Evolutionary conservation across 257 asterid species (phyloP).

Genomic region (Primulina tabacum): DNA sequence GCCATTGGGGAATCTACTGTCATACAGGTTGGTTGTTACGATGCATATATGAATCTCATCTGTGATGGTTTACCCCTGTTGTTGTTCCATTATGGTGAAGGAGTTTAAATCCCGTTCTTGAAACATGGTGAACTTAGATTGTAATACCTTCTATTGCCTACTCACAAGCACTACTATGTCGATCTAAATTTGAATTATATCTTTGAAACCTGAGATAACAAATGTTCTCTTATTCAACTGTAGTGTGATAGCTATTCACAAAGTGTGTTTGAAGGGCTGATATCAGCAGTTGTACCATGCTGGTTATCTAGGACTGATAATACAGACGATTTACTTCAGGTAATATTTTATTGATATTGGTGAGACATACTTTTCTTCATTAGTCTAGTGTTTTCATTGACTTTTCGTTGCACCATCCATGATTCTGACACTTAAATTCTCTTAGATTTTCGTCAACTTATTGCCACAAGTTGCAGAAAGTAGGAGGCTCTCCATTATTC

Average conservation of each 20-base stretch:
- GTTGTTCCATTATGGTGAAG: background rate
- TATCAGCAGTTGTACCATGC: constrained; percentile 83
- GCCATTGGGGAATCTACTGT: constrained; percentile 70
- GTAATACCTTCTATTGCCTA: background rate
- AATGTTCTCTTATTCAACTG: constrained; percentile 24
- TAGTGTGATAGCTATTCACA: constrained; percentile 92
- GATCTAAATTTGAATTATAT: background rate
- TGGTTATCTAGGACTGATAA: constrained; percentile 67
- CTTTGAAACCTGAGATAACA: constrained; percentile 22
- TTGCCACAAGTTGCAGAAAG: constrained; percentile 73
- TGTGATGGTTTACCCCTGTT: background rate
- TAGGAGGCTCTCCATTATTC: constrained; percentile 60
- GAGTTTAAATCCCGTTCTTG: background rate
- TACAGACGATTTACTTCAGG: constrained; percentile 75
- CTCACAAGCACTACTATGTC: background rate
- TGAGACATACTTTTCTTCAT: constrained; percentile 6
- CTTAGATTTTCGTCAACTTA: constrained; percentile 72
- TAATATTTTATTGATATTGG: constrained; percentile 27
- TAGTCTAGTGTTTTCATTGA: constrained; percentile 4
- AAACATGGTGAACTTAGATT: constrained; percentile 6
- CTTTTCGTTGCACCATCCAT: constrained; percentile 2
- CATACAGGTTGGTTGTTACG: constrained; percentile 57
- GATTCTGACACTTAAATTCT: constrained; percentile 24
- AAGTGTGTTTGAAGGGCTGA: constrained; percentile 75
- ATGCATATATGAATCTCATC: constrained; percentile 17